Evolutionary conservation across 495 filamentous ascomycete species (phyloP).

Genomic region (Cercophora newfieldiana): DNA sequence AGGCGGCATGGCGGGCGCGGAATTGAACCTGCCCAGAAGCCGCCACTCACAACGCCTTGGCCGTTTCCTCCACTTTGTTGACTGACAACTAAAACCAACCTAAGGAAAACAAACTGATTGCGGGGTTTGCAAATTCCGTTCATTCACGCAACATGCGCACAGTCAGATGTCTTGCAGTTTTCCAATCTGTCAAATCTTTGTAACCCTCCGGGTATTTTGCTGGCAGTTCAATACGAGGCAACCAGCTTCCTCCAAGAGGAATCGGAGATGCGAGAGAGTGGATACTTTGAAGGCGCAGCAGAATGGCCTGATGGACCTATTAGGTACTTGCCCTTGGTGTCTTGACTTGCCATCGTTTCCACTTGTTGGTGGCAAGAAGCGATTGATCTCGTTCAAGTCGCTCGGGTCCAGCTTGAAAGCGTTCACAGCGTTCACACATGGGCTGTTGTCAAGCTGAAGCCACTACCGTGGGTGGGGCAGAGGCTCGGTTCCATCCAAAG

Average conservation of each 20-base stretch:
- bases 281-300: neutral
- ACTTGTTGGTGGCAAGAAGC: neutral
- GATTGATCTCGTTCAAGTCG: neutral
- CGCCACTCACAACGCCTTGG: neutral
- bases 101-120: neutral
- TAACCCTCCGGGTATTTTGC: neutral
- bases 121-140: neutral
- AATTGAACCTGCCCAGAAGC: neutral
- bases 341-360: neutral
- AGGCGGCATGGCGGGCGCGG: neutral
- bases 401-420: no score
- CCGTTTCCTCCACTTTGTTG: neutral
- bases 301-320: neutral
- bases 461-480: neutral
- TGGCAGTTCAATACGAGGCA: slow-evolving; percentile 1
- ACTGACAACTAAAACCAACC: neutral
- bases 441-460: no score
- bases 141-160: neutral
- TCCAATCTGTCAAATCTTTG: neutral
- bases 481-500: neutral
- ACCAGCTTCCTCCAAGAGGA: neutral
- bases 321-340: neutral
- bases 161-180: neutral
- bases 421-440: no score
- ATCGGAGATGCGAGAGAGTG: neutral